Percentiles rank a stretch among this genome's conserved stretches.
phyloP scores from a whole-genome alignment of 2,329 filamentous ascomycete species.

The Fusarium bactridioides region DNA sequence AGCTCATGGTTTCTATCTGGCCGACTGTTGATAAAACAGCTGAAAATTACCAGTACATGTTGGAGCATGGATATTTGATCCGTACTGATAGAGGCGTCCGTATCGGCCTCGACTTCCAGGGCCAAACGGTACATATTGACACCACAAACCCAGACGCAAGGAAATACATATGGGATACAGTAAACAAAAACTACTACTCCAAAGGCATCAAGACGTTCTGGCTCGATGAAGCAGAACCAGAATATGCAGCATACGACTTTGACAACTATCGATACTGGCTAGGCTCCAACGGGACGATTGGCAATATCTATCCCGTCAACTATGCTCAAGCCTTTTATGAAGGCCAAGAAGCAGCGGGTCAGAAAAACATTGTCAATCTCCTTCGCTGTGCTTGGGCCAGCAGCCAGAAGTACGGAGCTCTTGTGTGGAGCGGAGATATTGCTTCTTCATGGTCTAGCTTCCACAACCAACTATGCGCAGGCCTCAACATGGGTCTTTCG shows the following conservation, averaged over 20 bases:
- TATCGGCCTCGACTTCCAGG: conserved; percentile 65
- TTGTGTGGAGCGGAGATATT: conserved; percentile 74
- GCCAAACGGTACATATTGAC: conserved; percentile 68
- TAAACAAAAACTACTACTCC: conserved; percentile 66
- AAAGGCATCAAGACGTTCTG: conserved; percentile 72
- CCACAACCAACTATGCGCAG: conserved; percentile 67
- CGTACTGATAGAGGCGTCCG: conserved; percentile 67
- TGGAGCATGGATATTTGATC: conserved; percentile 67
- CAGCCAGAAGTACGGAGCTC: conserved; percentile 68
- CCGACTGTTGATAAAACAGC: conserved; percentile 68
- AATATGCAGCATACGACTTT: conserved; percentile 71
- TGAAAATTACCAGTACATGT: conserved; percentile 69
- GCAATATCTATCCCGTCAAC: conserved; percentile 67
- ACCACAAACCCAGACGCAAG: conserved; percentile 68
- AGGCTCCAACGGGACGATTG: conserved; percentile 52
- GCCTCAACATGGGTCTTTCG: conserved; percentile 70
- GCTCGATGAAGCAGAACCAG: conserved; percentile 75
- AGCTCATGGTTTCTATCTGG: conserved; percentile 76
- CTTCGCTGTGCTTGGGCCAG: conserved; percentile 59
- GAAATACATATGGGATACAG: conserved; percentile 66
- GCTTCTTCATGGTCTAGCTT: conserved; percentile 69
- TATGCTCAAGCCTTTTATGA: conserved; percentile 69
- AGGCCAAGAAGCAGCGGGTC: conserved; percentile 61
- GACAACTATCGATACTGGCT: conserved; percentile 62
- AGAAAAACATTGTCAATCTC: conserved; percentile 65